Conservation (phyloP, 2,329 filamentous ascomycete species). For the Aquanectria penicillioides region DNA sequence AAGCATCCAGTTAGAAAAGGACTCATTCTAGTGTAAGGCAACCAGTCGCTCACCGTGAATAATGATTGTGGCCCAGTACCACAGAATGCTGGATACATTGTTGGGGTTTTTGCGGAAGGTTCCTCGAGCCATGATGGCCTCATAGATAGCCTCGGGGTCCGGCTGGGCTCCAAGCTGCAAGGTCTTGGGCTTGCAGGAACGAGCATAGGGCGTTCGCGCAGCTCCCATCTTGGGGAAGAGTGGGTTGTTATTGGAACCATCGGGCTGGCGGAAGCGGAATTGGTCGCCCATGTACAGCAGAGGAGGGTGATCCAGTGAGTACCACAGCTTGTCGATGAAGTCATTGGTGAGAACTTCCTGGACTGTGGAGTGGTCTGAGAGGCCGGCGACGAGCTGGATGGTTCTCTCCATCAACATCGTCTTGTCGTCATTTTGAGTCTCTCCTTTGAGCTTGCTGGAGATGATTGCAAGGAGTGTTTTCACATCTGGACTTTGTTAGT, state of each 20-base stretch:
- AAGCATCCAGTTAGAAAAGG: too few species aligned
- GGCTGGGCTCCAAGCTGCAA: constrained; percentile 72
- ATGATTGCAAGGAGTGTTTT: constrained; percentile 71
- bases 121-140: constrained; percentile 65
- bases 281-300: constrained; percentile 71
- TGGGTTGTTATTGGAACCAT: constrained; percentile 79
- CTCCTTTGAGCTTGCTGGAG: constrained; percentile 70
- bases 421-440: constrained; percentile 75
- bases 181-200: constrained; percentile 68
- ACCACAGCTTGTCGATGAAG: constrained; percentile 77
- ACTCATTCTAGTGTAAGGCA: too few species aligned
- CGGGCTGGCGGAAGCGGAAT: constrained; percentile 72
- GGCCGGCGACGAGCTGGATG: constrained; percentile 74
- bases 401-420: constrained; percentile 80
- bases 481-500: constrained; percentile 59
- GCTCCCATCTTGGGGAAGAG: constrained; percentile 72
- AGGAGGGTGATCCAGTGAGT: constrained; percentile 77
- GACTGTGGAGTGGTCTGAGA: constrained; percentile 70
- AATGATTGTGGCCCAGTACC: constrained; percentile 78
- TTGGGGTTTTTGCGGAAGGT: constrained; percentile 71
- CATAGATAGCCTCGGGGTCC: constrained; percentile 71
- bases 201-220: constrained; percentile 73
- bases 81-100: constrained; percentile 76
- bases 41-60: constrained; percentile 73
- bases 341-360: constrained; percentile 71